These are phyloP conservation scores for Prunus mongolica DNA, from an alignment of 306 rosid species.

Conservation along the genomic window DNA sequence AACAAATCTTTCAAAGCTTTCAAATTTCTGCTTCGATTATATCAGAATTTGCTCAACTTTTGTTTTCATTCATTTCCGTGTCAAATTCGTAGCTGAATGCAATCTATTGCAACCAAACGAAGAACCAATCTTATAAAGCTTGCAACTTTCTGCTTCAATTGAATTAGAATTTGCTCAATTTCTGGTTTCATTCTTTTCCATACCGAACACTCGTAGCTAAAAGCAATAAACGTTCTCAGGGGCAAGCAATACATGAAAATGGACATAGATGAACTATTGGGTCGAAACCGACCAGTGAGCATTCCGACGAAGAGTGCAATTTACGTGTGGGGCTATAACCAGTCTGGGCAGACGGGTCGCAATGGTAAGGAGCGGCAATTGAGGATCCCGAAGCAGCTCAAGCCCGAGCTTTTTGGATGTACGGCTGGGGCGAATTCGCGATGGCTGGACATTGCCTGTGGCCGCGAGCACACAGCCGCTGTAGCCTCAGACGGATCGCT, in stretches of 20 bases:
- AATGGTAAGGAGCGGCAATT: constrained; percentile 60
- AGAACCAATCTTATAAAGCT: neutral
- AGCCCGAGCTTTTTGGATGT: constrained; percentile 76
- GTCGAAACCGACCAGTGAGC: constrained; percentile 32
- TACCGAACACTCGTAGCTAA: neutral
- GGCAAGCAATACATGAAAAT: constrained; percentile 25
- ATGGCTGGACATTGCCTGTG: constrained; percentile 90
- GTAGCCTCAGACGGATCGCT: constrained; percentile 83
- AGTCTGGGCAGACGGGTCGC: constrained; percentile 91
- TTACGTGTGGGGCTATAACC: constrained; percentile 94
- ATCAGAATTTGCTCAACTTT: neutral
- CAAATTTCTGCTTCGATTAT: neutral
- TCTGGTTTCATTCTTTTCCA: neutral
- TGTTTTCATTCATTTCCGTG: neutral
- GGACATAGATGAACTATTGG: constrained; percentile 63
- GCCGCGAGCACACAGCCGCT: constrained; percentile 95
- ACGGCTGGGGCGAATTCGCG: constrained; percentile 64
- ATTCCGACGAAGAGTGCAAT: constrained; percentile 77
- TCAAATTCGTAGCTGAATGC: neutral
- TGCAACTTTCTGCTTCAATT: neutral
- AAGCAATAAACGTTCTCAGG: neutral
- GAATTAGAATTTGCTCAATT: neutral
- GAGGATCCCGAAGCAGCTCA: constrained; percentile 80
- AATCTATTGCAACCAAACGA: neutral
- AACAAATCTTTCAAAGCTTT: no score